A percentile compares a stretch with the other conserved stretches of the same genome.
Conservation (phyloP, 2,329 filamentous ascomycete genomes). For the Phialemoniopsis sp. region DNA sequence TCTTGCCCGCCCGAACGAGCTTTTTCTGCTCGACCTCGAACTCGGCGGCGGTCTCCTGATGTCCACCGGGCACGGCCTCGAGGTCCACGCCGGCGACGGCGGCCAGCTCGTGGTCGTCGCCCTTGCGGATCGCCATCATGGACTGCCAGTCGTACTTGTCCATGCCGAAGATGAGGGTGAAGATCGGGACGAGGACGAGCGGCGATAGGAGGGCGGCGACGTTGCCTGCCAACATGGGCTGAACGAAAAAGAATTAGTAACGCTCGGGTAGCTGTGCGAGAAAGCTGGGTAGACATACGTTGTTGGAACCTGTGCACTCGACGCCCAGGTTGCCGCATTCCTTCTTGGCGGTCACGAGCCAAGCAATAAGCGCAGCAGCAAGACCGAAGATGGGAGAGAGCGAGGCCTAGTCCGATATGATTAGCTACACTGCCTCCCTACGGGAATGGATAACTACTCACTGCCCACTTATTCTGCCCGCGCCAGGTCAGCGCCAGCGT, state of each 20-base stretch:
- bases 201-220: slow-evolving; percentile 78
- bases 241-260: too few relatives aligned
- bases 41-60: slow-evolving; percentile 23
- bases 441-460: slow-evolving; percentile 3
- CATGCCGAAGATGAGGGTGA: slow-evolving; percentile 66
- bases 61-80: slow-evolving; percentile 53
- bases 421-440: not conserved
- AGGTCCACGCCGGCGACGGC: slow-evolving; percentile 59
- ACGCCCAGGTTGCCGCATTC: slow-evolving; percentile 67
- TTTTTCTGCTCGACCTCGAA: slow-evolving; percentile 35
- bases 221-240: slow-evolving; percentile 82
- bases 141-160: slow-evolving; percentile 84
- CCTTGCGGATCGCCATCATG: slow-evolving; percentile 75
- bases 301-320: slow-evolving; percentile 74
- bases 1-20: slow-evolving; percentile 22
- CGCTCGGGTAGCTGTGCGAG: too few relatives aligned
- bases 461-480: slow-evolving; percentile 72
- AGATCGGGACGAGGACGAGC: slow-evolving; percentile 66
- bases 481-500: slow-evolving; percentile 78
- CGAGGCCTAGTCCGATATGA: slow-evolving; percentile 38
- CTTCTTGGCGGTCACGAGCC: slow-evolving; percentile 72
- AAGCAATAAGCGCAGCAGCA: slow-evolving; percentile 64
- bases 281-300: slow-evolving; percentile 19
- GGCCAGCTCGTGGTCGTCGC: slow-evolving; percentile 72
- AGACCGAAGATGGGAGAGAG: slow-evolving; percentile 68